A percentile compares a stretch with the other conserved stretches of the same genome.
These are phyloP conservation scores for Termitomyces sp. DNA, from an alignment of 768 basidiomycete species.

Conservation along the genomic window DNA sequence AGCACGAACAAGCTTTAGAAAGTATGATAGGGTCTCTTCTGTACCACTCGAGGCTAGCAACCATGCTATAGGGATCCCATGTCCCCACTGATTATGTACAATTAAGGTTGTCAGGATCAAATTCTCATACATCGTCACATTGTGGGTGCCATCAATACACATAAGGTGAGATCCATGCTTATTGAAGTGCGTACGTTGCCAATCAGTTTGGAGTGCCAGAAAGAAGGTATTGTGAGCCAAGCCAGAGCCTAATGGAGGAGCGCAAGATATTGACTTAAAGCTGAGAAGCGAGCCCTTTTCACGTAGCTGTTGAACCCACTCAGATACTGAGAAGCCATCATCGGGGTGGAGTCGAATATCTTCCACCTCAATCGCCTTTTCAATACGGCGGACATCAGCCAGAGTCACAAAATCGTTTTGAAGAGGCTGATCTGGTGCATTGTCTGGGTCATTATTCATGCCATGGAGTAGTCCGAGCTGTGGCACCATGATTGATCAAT, in stretches of 20 bases:
- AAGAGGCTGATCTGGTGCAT: neutral
- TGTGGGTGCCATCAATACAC: neutral
- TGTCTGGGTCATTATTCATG: neutral
- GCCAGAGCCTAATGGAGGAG: neutral
- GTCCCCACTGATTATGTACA: neutral
- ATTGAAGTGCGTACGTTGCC: neutral
- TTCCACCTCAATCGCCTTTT: neutral
- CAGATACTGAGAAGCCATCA: neutral
- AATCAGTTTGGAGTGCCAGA: neutral
- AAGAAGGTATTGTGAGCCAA: neutral
- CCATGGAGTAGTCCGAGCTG: neutral
- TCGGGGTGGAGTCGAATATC: neutral
- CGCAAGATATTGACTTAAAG: neutral
- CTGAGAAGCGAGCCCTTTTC: neutral
- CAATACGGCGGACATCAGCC: neutral
- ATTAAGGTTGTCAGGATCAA: neutral
- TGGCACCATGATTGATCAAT: too few relatives aligned
- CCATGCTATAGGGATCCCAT: neutral
- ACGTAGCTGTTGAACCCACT: too few relatives aligned
- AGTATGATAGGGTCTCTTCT: neutral
- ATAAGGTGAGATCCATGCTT: neutral
- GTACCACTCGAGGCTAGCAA: neutral
- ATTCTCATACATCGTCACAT: neutral
- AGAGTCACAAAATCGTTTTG: neutral
- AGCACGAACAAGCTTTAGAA: neutral